Evolutionary conservation across 2,329 filamentous ascomycete genomes (phyloP).

Genomic region (Tolypocladium capitatum): DNA sequence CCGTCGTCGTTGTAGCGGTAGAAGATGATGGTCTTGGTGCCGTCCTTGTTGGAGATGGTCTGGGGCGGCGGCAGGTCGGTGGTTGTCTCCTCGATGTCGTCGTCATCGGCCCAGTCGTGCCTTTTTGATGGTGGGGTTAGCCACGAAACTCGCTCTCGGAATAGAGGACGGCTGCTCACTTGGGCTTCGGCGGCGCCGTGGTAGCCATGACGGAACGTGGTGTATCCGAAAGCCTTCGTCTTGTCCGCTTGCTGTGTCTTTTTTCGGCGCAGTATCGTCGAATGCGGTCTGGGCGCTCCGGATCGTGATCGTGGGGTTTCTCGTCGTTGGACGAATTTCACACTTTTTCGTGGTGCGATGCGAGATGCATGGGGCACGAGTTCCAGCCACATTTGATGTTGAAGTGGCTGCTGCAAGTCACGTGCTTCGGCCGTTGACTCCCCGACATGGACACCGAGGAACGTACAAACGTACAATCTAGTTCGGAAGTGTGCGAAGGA

Average conservation of each 20-base stretch:
- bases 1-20: constrained; percentile 84
- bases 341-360: constrained; percentile 28
- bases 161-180: constrained; percentile 15
- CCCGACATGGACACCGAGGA: too few species aligned
- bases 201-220: constrained; percentile 22
- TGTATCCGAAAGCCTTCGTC: background rate
- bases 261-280: constrained; percentile 2
- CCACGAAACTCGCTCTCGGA: constrained; percentile 4
- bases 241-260: background rate
- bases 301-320: constrained; percentile 25
- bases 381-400: constrained; percentile 12
- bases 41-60: constrained; percentile 94
- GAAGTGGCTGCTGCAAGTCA: constrained; percentile 9
- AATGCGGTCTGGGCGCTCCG: constrained; percentile 9
- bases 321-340: constrained; percentile 23
- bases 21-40: constrained; percentile 88
- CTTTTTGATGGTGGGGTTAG: constrained; percentile 30
- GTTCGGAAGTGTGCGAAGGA: background rate
- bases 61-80: constrained; percentile 67
- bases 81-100: constrained; percentile 65
- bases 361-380: constrained; percentile 18
- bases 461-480: too few species aligned
- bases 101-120: constrained; percentile 91
- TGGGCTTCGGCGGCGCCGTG: constrained; percentile 25
- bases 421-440: constrained; percentile 9